Percentiles rank a stretch among this genome's conserved stretches.
Evolutionary conservation across 768 basidiomycete genomes (phyloP).

Genomic region (Tubosaeta brunneosetosa): DNA sequence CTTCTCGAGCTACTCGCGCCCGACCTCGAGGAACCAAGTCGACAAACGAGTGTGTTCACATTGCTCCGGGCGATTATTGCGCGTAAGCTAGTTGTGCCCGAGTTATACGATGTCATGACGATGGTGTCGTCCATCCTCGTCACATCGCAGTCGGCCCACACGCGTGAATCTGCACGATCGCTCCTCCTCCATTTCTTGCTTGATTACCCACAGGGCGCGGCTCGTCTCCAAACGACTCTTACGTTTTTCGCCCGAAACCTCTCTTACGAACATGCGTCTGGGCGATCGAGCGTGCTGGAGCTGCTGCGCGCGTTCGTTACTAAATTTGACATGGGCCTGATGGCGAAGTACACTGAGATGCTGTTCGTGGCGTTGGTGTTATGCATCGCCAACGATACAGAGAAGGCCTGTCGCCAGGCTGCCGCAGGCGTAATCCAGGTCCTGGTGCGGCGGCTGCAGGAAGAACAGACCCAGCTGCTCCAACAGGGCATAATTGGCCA

Average conservation of each 20-base stretch:
- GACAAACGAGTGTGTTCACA: slow-evolving; percentile 83
- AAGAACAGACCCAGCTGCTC: slow-evolving; percentile 47
- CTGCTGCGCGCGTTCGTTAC: slow-evolving; percentile 75
- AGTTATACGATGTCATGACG: slow-evolving; percentile 97
- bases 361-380: slow-evolving; percentile 90
- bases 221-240: slow-evolving; percentile 83
- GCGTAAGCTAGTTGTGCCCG: slow-evolving; percentile 88
- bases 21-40: slow-evolving; percentile 83
- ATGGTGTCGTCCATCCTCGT: slow-evolving; percentile 88
- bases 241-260: slow-evolving; percentile 89
- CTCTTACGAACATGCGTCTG: slow-evolving; percentile 85
- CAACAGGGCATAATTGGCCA: slow-evolving; percentile 59
- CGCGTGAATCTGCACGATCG: slow-evolving; percentile 87
- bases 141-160: slow-evolving; percentile 84
- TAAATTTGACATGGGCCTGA: slow-evolving; percentile 75
- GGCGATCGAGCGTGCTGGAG: slow-evolving; percentile 91
- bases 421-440: slow-evolving; percentile 78
- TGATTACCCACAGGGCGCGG: slow-evolving; percentile 95
- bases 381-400: slow-evolving; percentile 92
- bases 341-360: slow-evolving; percentile 80
- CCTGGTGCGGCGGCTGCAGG: slow-evolving; percentile 66
- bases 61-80: slow-evolving; percentile 88
- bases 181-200: slow-evolving; percentile 90
- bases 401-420: slow-evolving; percentile 83
- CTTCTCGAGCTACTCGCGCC: slow-evolving; percentile 83